Conservation (phyloP, 495 filamentous ascomycete species). For the Tuber calosporum region DNA sequence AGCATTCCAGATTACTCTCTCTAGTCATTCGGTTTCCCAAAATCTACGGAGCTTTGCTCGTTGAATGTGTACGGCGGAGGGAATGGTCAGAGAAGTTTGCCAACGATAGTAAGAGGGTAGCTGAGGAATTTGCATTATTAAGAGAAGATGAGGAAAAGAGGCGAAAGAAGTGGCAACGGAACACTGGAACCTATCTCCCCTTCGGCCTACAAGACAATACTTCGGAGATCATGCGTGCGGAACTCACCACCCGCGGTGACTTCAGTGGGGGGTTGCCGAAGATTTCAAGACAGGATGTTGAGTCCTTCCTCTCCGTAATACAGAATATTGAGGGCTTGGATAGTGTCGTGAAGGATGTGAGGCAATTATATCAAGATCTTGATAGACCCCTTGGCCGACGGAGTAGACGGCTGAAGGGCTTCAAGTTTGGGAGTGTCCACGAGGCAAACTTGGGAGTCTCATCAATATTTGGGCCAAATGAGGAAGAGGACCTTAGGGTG, state of each 20-base stretch:
- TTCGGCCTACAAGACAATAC: slow-evolving; percentile 56
- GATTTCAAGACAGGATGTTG: slow-evolving; percentile 56
- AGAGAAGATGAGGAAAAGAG: slow-evolving; percentile 86
- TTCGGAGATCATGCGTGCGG: slow-evolving; percentile 60
- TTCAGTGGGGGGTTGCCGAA: slow-evolving; percentile 54
- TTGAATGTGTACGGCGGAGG: slow-evolving; percentile 74
- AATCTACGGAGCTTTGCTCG: slow-evolving; percentile 77
- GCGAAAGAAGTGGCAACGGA: slow-evolving; percentile 82
- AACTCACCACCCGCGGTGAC: slow-evolving; percentile 76
- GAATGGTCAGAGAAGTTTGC: slow-evolving; percentile 90
- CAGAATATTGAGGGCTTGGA: slow-evolving; percentile 50
- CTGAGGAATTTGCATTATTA: slow-evolving; percentile 82
- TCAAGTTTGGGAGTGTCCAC: slow-evolving; percentile 93
- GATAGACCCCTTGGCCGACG: slow-evolving; percentile 67
- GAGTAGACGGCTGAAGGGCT: slow-evolving; percentile 73
- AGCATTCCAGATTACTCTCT: slow-evolving; percentile 68
- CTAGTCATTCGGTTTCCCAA: slow-evolving; percentile 72
- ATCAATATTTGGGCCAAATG: slow-evolving; percentile 69
- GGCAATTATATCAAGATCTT: slow-evolving; percentile 56
- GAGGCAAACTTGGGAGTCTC: slow-evolving; percentile 71
- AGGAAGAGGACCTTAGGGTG: slow-evolving; percentile 64
- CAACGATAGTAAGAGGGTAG: slow-evolving; percentile 70
- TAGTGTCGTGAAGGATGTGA: slow-evolving; percentile 49
- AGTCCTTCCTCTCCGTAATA: slow-evolving; percentile 57
- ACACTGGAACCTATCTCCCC: slow-evolving; percentile 53